Evolutionary conservation across 768 basidiomycete genomes (phyloP), one percentile per base, ranked within the genome.

Genomic region (Nevesoporus exiguus): DNA sequence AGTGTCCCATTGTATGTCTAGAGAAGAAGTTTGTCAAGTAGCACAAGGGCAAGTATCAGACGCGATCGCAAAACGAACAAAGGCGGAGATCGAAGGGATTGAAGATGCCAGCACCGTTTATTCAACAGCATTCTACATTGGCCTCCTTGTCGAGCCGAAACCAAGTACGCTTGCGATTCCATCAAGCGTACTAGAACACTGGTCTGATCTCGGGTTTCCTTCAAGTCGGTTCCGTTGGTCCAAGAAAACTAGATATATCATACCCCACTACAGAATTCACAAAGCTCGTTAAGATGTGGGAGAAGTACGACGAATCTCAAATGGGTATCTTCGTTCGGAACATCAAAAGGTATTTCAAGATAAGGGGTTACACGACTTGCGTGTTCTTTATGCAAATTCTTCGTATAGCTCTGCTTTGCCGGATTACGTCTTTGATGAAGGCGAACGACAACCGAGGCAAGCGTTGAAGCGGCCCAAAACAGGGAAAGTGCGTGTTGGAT

Each of bases 111-210:
- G 85, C 41, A 78, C 83, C n/a, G 90, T 98, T 9, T 82, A 89
- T 68, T 90, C 93, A n/a, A 94, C 94, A n/a, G 93, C 90, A 1
- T 98, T 97, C 73, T 99, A 96, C 66, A 93, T 99, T 59, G 97
- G 97, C 19, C 80, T 99, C 52, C 82, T 85, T 41, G 90, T 99
- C 57, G 89, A 93, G 69, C 88, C 92, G 52, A 95, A 88, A 75
- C 89, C 85, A 73, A 80, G 95, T 97, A 74, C 76, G 80, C 78
- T 58, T 61, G 54, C 47, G 39, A 46, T 59, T 55, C 49, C 52
- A 47, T 49, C 54, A 43, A 47, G 31, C 34, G 49, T 64, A 61
- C 43, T 31, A 31, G 31, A 46, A 52, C 45, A 7, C 52, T 13
- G 40, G 52, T 51, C 67, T 65, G 53, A 63, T 58, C 52, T 49